Evolutionary conservation across 2,329 filamentous ascomycete species (phyloP).

Genomic region (Monosporascus sp.): DNA sequence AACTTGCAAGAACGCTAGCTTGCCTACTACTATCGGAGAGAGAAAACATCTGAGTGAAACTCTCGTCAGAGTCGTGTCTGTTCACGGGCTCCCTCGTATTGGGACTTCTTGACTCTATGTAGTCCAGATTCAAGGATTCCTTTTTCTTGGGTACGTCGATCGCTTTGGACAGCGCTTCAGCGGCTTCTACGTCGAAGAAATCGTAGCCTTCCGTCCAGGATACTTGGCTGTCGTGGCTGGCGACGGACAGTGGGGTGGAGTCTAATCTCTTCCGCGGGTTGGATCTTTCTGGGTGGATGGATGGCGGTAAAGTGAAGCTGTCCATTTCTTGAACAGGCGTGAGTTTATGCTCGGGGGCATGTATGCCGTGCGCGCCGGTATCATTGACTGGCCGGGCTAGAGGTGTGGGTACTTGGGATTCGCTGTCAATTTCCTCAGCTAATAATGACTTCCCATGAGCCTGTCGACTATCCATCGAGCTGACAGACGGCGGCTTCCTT

Average conservation of each 20-base stretch:
- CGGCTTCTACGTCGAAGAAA: constrained; percentile 56
- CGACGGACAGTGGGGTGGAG: constrained; percentile 45
- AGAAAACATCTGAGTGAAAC: constrained; percentile 54
- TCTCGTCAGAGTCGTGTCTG: constrained; percentile 54
- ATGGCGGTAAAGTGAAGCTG: constrained; percentile 45
- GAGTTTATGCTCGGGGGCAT: constrained; percentile 33
- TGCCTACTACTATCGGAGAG: constrained; percentile 45
- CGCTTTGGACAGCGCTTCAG: constrained; percentile 36
- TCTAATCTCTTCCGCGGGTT: constrained; percentile 41
- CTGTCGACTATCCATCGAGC: constrained; percentile 28
- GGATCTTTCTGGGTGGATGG: constrained; percentile 31
- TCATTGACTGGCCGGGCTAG: constrained; percentile 46
- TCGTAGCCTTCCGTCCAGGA: constrained; percentile 59
- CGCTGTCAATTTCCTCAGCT: constrained; percentile 54
- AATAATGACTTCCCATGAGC: constrained; percentile 40
- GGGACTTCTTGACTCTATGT: constrained; percentile 26
- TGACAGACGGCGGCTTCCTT: constrained; percentile 21
- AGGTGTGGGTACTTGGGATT: constrained; percentile 57
- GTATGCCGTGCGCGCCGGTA: constrained; percentile 19
- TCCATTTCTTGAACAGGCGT: constrained; percentile 46
- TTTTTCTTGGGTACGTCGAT: constrained; percentile 48
- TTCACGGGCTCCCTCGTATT: constrained; percentile 23
- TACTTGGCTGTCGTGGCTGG: constrained; percentile 45
- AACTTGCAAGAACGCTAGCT: constrained; percentile 31
- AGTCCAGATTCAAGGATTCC: constrained; percentile 32